Evolutionary conservation across 768 basidiomycete species (phyloP), one percentile per base, ranked within the genome.

Genomic region (Hygrocybe punicea): DNA sequence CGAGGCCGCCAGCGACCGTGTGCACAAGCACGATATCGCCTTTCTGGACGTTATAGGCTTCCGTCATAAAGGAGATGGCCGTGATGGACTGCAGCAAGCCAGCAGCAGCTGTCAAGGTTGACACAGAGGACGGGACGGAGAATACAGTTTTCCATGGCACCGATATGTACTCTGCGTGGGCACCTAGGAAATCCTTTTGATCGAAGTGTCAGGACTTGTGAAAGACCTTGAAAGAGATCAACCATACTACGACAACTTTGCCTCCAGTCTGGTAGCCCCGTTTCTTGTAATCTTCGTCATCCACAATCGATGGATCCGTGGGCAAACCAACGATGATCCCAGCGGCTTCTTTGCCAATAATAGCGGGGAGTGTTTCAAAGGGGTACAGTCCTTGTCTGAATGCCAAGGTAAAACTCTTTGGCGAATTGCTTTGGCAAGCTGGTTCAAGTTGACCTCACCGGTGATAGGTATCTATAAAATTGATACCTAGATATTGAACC

Each of bases 1-100:
- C 96, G 9, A 97, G 78, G 10, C 95, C 94, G 33, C 96, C 96
- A 0, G 96, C 94, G 34, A 96, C 82, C 33, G 96, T 95, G 67
- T 97, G 91, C 2, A 98, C 81, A 49, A 96, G 79, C 55, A 95
- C 84, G 47, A 76, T 81, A 64, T 96, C 93, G 1, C 83, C 88
- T 63, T 81, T 81, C 69, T 93, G 81, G 56, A 95, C 89, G 44
- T 84, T 73, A 70, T 98, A 91, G 7, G 93, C 84, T 69, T 99
- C 96, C 48, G 85, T 86, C 60, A 89, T 79, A 64, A 93, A 88
- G 1, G 83, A 81, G 13, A 88, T 65, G 0, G 87, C 85, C 0
- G 96, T 98, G 51, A 95, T 61, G 21, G 86, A 91, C 65, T 95
- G 92, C 6, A 91, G 73, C 19, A 85, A 65, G 2, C 80, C 73